A percentile compares a stretch with the other conserved stretches of the same genome.
These are phyloP conservation scores for Mycena rebaudengoi DNA, from an alignment of 768 basidiomycete species.

Conservation along the genomic window DNA sequence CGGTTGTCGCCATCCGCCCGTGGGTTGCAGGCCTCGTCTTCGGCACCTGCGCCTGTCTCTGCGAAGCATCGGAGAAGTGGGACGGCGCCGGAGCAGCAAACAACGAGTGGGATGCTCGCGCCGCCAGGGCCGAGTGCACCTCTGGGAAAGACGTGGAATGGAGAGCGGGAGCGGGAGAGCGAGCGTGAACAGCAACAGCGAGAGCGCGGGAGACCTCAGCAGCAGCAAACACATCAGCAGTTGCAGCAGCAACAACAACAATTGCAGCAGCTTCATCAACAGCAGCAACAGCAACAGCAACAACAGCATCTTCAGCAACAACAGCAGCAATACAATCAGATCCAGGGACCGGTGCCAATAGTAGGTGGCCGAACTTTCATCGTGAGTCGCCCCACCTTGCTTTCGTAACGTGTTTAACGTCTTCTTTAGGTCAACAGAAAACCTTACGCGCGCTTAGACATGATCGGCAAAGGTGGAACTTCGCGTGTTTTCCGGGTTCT, in stretches of 20 bases:
- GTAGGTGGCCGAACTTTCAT: conserved; percentile 45
- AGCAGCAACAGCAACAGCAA: conserved; percentile 38
- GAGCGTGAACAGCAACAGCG: conserved; percentile 47
- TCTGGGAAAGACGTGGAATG: conserved; percentile 55
- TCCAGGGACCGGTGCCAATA: conserved; percentile 17
- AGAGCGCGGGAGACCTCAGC: conserved; percentile 37
- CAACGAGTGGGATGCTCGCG: conserved; percentile 48
- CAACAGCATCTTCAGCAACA: conserved; percentile 33
- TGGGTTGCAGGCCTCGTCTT: conserved; percentile 28
- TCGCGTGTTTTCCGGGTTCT: conserved; percentile 96
- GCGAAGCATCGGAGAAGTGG: conserved; percentile 72
- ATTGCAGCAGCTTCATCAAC: conserved; percentile 43
- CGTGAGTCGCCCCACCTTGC: not conserved
- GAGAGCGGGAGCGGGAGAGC: conserved; percentile 49
- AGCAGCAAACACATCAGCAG: conserved; percentile 38
- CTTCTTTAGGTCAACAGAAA: conserved; percentile 76
- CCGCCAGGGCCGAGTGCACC: conserved; percentile 26
- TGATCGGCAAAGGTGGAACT: conserved; percentile 93
- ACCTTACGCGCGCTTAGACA: conserved; percentile 83
- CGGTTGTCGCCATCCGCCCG: conserved; percentile 45
- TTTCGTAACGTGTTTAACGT: not conserved
- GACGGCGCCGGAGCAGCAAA: conserved; percentile 68
- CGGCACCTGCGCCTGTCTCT: conserved; percentile 30
- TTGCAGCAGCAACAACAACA: conserved; percentile 40
- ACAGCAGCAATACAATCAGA: conserved; percentile 40